phyloP scores from a whole-genome alignment of 176 grass and related monocot species.

The Ensete glaucum region DNA sequence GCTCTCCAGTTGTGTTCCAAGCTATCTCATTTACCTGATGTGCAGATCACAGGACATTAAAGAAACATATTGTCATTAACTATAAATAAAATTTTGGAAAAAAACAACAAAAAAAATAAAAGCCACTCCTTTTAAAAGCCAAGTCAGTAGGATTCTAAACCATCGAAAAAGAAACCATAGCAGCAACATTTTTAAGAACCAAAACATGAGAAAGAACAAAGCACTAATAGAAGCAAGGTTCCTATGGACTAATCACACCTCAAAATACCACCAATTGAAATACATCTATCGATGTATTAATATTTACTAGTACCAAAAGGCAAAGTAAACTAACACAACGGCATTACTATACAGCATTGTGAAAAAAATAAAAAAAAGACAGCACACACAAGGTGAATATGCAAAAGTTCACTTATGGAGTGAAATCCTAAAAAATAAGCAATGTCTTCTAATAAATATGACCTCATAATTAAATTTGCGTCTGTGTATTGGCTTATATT shows the following conservation, averaged over 20 bases:
- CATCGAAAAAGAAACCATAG: no score
- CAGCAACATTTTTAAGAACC: no score
- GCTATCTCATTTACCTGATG: slow-evolving; percentile 97
- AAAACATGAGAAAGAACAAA: no score
- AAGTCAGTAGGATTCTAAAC: not conserved
- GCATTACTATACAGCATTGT: not conserved
- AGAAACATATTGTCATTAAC: not conserved
- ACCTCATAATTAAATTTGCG: slow-evolving; percentile 91
- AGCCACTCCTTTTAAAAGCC: not conserved
- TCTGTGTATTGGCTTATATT: slow-evolving; percentile 57
- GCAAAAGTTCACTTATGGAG: not conserved
- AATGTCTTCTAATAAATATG: slow-evolving; percentile 16
- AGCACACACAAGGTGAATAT: not conserved
- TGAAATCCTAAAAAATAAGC: not conserved
- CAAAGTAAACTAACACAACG: not conserved
- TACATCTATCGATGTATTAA: not conserved
- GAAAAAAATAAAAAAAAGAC: not conserved
- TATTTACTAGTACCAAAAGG: not conserved
- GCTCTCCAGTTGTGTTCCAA: slow-evolving; percentile 96
- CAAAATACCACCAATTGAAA: not conserved
- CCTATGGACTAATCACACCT: not conserved
- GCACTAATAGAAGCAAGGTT: not conserved
- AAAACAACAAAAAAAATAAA: not conserved
- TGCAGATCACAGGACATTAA: slow-evolving; percentile 12
- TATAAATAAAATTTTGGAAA: not conserved